Evolutionary conservation across 768 basidiomycete genomes (phyloP), one percentile per base, ranked within the genome.

Genomic region (Solioccasus polychromus): DNA sequence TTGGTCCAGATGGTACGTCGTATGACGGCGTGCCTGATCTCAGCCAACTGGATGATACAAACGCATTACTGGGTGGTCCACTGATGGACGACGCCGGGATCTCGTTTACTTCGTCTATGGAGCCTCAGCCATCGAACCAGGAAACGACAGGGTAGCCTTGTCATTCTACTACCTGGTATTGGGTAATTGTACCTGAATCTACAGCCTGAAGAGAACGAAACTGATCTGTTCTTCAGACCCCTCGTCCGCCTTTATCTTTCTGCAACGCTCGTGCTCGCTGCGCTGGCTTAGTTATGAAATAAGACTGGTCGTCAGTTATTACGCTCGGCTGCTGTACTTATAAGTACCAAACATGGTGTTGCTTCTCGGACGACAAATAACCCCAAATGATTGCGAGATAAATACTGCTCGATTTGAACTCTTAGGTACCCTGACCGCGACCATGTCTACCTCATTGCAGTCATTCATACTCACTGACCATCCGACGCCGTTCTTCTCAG

Each of bases 1-100:
- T 89, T 28, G 85, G 77, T 12, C 79, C 85, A 3, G 85, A 86
- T 59, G 83, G 79, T 4, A 66, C 83, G 42, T 68, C 72, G 8
- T 74, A 81, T 35, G 83, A 83, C 51, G 63, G 59, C 26, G 66
- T 64, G 14, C 75, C 75, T 47, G 77, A 79, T 51, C 63, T 88
- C 32, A 72, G 75, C 12, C 82, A 85, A 57, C 61, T 88, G 47
- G 77, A 79, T 34, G 51, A 59, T 2, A 62, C 64, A 25, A 79
- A 84, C 53, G 71, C 67, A 10, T 59, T 88, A 19, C 69, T 86
- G 26, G 85, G 79, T 12, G 80, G 77, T 1, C 62, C 75, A 15
- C 58, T 84, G 47, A 79, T 89, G 74, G 80, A 82, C 60, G 65
- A 75, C 39, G 67, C 68, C 14, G 73, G 58, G 1, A 83, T 88